Conservation (phyloP, 805 yeast genomes). For the Wickerhamomyces canadensis region DNA sequence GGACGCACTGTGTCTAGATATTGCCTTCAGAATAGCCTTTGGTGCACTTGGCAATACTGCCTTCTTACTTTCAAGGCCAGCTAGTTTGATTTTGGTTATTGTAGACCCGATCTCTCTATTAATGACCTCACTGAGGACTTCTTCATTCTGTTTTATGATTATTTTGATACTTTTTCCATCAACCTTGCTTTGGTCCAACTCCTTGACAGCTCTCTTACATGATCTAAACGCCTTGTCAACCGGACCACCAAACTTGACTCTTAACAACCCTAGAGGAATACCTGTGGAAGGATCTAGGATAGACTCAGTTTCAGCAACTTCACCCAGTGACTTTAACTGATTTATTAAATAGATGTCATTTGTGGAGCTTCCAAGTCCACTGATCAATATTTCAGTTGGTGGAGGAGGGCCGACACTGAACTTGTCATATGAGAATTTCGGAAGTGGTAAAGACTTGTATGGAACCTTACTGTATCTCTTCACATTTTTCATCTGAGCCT, state of each 20-base stretch:
- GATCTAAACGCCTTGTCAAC: slow-evolving; percentile 39
- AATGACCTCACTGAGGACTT: slow-evolving; percentile 29
- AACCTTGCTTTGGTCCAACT: slow-evolving; percentile 36
- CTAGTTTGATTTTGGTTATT: slow-evolving; percentile 6
- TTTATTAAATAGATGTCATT: slow-evolving; percentile 41
- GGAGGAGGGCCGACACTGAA: slow-evolving; percentile 76
- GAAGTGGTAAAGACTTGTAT: slow-evolving; percentile 36
- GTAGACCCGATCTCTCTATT: slow-evolving; percentile 4
- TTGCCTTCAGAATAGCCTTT: slow-evolving; percentile 17
- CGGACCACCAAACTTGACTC: slow-evolving; percentile 53
- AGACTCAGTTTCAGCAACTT: slow-evolving; percentile 50
- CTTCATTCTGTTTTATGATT: slow-evolving; percentile 43
- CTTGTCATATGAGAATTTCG: slow-evolving; percentile 45
- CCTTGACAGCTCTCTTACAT: slow-evolving; percentile 40
- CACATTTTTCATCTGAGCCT: slow-evolving; percentile 19
- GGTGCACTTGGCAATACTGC: slow-evolving; percentile 20
- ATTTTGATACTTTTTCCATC: slow-evolving; percentile 51
- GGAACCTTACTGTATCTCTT: slow-evolving; percentile 37
- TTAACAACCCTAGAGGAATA: slow-evolving; percentile 69
- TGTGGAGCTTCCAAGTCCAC: slow-evolving; percentile 56
- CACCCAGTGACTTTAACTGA: slow-evolving; percentile 59
- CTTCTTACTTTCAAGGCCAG: slow-evolving; percentile 24
- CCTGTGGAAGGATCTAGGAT: slow-evolving; percentile 71
- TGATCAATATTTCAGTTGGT: slow-evolving; percentile 58
- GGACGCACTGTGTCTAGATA: slow-evolving; percentile 5